Conservation (phyloP, 208 protist species). For the Tritrichomonas foetus region DNA sequence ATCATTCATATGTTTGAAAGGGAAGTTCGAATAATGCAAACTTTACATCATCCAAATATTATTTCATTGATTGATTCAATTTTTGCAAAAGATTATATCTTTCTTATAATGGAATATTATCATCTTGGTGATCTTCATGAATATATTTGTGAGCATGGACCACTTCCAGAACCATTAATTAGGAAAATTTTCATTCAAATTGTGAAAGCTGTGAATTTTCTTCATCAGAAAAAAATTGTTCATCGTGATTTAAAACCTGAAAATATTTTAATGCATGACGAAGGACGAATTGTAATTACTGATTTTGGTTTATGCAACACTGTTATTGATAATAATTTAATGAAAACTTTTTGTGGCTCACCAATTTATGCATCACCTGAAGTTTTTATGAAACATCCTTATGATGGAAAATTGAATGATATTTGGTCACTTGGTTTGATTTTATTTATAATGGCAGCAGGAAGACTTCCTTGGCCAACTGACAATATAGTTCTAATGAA, state of each 20-base stretch:
- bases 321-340: background rate
- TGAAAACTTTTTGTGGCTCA: background rate
- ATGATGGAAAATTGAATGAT: background rate
- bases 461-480: background rate
- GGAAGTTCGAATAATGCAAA: background rate
- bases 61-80: background rate
- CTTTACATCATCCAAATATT: background rate
- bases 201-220: background rate
- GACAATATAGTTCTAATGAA: background rate
- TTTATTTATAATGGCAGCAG: background rate
- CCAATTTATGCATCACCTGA: slow-evolving; percentile 1
- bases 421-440: slow-evolving; percentile 33
- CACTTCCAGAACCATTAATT: background rate
- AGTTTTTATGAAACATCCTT: background rate
- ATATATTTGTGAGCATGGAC: background rate
- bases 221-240: background rate
- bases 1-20: background rate
- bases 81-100: background rate
- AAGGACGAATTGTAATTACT: background rate
- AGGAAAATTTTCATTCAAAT: background rate
- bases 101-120: background rate
- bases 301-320: slow-evolving; percentile 3
- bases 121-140: background rate
- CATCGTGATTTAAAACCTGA: slow-evolving; percentile 1
- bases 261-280: background rate